Evolutionary conservation across 2,329 filamentous ascomycete species (phyloP), one percentile per base, ranked within the genome.

Genomic region (Fusarium camptoceras): DNA sequence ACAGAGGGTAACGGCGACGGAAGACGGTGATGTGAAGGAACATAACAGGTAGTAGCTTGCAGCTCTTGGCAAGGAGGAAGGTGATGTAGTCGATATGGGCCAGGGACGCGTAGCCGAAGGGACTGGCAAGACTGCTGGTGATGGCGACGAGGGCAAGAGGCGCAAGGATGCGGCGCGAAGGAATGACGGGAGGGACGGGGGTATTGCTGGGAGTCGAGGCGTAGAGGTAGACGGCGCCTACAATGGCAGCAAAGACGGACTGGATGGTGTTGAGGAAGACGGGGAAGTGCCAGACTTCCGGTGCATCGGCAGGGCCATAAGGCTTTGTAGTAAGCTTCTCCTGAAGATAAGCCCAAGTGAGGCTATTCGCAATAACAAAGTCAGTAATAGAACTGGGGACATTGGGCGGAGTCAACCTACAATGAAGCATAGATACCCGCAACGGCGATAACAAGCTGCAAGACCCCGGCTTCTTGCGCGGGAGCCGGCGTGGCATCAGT

Each of bases 31-130:
- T 89, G 83, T 99, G 95, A 42, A 99, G 87, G 76, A 96, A 91
- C 96, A 99, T 98, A 77, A 99, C 96, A 5, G 96, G 96, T n/a
- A 99, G 89, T 22, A 99, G 88, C 84, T 99, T 99, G 91, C 96
- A 99, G 75, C 92, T 94, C 83, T 99, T 98, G 74, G 96, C 95
- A 43, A 99, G 91, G 73, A 98, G 93, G 82, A 97, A 98, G 30
- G 96, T 98, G 77, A 98, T 93, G 82, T 98, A 98, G 87, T 98
- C 96, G 81, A 98, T 94, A 80, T 98, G 94, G 39, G 92, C 90
- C 53, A 98, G 89, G 63, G 90, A 92, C 51, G 96, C 94, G 82
- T 98, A 98, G 73, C 95, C 96, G 77, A 98, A 98, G 5, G 95
- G 95, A n/a, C 92, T 94, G 41, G 95, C 94, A 55, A 98, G 91